Conservation (phyloP, 106 monocot species). For the Platanthera zijinensis region DNA sequence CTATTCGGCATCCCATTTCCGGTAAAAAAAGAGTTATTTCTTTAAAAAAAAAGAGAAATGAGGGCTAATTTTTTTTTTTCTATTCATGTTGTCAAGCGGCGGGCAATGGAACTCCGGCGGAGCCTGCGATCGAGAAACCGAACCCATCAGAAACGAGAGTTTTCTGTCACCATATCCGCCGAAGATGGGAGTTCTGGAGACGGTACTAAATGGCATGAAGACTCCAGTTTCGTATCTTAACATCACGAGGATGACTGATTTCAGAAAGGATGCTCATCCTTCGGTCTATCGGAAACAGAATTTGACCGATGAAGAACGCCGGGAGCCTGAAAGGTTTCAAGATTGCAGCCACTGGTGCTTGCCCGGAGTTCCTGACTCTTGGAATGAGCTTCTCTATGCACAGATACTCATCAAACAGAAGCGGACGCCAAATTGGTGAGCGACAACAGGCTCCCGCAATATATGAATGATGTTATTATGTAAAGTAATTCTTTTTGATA, state of each 20-base stretch:
- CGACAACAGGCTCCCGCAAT: neutral
- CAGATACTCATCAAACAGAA: constrained; percentile 62
- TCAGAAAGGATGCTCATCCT: constrained; percentile 89
- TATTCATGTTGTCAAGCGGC: constrained; percentile 43
- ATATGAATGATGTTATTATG: neutral
- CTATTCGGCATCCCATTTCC: constrained; percentile 88
- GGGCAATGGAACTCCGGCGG: constrained; percentile 98
- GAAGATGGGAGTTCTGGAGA: constrained; percentile 54
- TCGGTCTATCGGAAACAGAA: constrained; percentile 65
- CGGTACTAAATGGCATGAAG: constrained; percentile 61
- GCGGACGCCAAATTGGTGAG: constrained; percentile 16
- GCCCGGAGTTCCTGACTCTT: constrained; percentile 90
- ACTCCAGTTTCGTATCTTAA: constrained; percentile 69
- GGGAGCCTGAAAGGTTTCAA: constrained; percentile 36
- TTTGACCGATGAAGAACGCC: constrained; percentile 38
- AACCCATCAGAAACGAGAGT: constrained; percentile 62
- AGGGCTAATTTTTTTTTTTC: neutral
- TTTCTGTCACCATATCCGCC: constrained; percentile 67
- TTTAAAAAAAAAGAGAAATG: neutral
- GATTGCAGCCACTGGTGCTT: constrained; percentile 99
- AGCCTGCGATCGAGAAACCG: constrained; percentile 68
- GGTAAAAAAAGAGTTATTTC: constrained; percentile 25
- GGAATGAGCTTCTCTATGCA: constrained; percentile 89
- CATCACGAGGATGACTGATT: constrained; percentile 91
- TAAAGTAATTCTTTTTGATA: constrained; percentile 5